Base-by-base conservation (phyloP, 305 asterid genomes). In the Caryopteris hybrid region DNA sequence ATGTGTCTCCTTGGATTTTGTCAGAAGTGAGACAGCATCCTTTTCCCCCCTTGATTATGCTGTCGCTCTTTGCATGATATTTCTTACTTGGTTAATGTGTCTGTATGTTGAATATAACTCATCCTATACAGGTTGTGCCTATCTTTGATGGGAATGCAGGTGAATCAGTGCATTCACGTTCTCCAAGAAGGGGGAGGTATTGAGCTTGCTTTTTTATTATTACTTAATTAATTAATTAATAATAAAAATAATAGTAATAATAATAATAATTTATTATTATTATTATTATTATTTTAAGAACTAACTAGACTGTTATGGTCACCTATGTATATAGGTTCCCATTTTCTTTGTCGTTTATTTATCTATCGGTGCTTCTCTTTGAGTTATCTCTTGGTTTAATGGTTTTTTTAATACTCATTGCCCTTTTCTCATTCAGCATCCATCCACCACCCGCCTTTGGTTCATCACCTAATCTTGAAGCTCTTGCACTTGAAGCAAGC, bases 391-490 rank as follows among this genome's bases (percentile, higher is more conserved):
- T 8, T 27, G 34, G 51, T 59, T 45, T 57, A 23, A 34, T 76
- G 76, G 64, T 16, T 36, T 45, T 36, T 45, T 76, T 70, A 64
- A 74, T 68, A 57, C 58, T 76, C 69, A 50, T 61, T 64, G 17
- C 66, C 57, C 23, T 69, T 74, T 68, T 18, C 70, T 56, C 61
- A 63, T 65, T 62, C 85, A 91, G 97, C 83, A 75, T 81, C 76
- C 99, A 93, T 75, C 99, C 99, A 31, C 97, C 97, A 53, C 99
- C 99, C 41, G 92, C 99, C 67, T 93, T 93, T 82, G 99, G 97
- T 72, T 93, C 99, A 67, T 91, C 97, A 70, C 95, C 96, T 68
- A 93, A 93, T 82, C 99, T 91, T 27, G 99, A 93, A 87, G 88
- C 95, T 64, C 96, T 90, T 74, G 95, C 95, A 61, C 86, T 88